Evolutionary conservation across 1,284 basidiomycete species (phyloP).

Genomic region (Rhodotorula sp.): DNA sequence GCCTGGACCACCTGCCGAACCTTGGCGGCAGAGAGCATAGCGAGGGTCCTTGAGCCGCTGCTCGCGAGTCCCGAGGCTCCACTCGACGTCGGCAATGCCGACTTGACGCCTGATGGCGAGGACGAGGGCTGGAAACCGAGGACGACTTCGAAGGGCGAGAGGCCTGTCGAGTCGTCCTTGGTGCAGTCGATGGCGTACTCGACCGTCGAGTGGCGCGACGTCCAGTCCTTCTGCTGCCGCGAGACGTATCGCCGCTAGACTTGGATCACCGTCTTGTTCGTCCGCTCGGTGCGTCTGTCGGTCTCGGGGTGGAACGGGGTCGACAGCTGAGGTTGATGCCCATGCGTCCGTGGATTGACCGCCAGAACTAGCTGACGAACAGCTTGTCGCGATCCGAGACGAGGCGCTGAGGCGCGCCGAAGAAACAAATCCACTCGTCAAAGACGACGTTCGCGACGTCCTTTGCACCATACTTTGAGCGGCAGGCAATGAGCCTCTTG

Average conservation of each 20-base stretch:
- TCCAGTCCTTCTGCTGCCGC: slow-evolving; percentile 32
- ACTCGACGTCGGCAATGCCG: too few species aligned
- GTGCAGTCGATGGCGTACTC: slow-evolving; percentile 35
- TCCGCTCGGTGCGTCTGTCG: slow-evolving; percentile 39
- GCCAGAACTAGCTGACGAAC: slow-evolving; percentile 45
- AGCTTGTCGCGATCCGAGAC: slow-evolving; percentile 43
- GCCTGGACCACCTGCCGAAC: background rate
- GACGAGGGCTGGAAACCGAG: background rate
- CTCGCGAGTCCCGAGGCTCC: background rate
- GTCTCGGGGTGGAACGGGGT: slow-evolving; percentile 55
- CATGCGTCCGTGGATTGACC: slow-evolving; percentile 30
- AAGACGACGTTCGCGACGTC: slow-evolving; percentile 48
- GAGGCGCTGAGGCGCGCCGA: slow-evolving; percentile 47
- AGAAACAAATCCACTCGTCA: slow-evolving; percentile 47
- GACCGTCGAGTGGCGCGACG: slow-evolving; percentile 5
- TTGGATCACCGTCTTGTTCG: slow-evolving; percentile 23
- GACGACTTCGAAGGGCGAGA: slow-evolving; percentile 27
- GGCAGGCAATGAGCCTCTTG: slow-evolving; percentile 49
- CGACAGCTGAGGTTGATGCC: slow-evolving; percentile 48
- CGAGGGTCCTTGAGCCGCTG: background rate
- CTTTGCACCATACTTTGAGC: slow-evolving; percentile 50
- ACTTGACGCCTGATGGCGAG: background rate
- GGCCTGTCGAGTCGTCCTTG: slow-evolving; percentile 31
- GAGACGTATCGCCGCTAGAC: slow-evolving; percentile 6
- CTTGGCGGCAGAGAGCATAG: background rate